These are phyloP conservation scores for Lathyrus sativus DNA, from an alignment of 306 rosid species.

Conservation along the genomic window DNA sequence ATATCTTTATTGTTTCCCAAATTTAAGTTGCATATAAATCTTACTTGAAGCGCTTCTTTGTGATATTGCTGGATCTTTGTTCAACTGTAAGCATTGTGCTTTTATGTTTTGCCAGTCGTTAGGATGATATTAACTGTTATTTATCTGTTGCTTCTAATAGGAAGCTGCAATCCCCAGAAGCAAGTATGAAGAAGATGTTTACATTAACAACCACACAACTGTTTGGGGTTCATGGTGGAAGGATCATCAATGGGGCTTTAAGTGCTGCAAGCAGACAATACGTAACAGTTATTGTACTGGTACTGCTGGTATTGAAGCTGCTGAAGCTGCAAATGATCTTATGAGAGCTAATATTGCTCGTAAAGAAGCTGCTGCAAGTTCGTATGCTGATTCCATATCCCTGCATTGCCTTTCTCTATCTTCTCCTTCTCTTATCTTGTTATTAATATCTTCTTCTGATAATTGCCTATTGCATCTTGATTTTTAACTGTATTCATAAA, in stretches of 20 bases:
- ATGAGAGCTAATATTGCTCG: slow-evolving; percentile 80
- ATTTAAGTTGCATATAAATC: neutral
- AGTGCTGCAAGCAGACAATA: slow-evolving; percentile 56
- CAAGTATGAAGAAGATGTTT: slow-evolving; percentile 53
- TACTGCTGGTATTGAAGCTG: slow-evolving; percentile 38
- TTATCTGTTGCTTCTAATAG: slow-evolving; percentile 10
- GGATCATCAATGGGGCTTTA: slow-evolving; percentile 78
- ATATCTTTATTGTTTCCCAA: neutral
- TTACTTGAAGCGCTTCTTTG: slow-evolving; percentile 2
- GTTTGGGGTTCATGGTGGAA: slow-evolving; percentile 83
- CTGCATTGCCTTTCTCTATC: neutral
- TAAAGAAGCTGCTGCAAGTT: slow-evolving; percentile 62
- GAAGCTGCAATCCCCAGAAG: slow-evolving; percentile 41
- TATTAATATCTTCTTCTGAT: neutral
- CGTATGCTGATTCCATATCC: slow-evolving; percentile 7
- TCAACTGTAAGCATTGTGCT: neutral
- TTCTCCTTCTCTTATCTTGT: neutral
- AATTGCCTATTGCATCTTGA: neutral
- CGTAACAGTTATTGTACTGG: slow-evolving; percentile 38
- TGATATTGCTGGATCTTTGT: neutral
- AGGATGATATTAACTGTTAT: slow-evolving; percentile 8
- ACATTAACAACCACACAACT: slow-evolving; percentile 57
- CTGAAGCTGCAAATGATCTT: slow-evolving; percentile 61
- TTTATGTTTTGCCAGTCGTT: neutral
- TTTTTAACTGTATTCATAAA: neutral